These are phyloP conservation scores for Saccharum hybrid DNA, from an alignment of 202 grass and related monocot species.

Conservation along the genomic window DNA sequence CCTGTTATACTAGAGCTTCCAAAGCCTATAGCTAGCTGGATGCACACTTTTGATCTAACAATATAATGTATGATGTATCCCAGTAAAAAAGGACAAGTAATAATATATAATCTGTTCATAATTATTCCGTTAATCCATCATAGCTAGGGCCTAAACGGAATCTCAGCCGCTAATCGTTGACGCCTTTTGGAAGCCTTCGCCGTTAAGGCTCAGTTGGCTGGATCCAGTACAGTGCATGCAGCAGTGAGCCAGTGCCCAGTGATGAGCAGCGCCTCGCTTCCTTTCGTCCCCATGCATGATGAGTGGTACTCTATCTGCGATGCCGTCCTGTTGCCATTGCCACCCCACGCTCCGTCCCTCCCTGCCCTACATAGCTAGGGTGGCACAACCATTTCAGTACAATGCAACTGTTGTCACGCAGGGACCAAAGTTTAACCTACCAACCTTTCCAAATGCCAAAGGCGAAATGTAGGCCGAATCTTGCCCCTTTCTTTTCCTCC, in stretches of 20 bases:
- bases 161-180: constrained; percentile 5
- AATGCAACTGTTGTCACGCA: constrained; percentile 12
- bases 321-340: too few species aligned
- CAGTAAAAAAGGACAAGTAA: neutral
- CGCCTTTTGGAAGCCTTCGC: constrained; percentile 55
- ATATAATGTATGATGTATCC: neutral
- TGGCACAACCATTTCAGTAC: neutral
- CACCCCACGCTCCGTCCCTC: neutral
- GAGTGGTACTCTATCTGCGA: neutral
- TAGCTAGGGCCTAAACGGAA: constrained; percentile 6
- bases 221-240: neutral
- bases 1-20: neutral
- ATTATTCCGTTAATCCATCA: constrained; percentile 1
- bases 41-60: neutral
- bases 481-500: neutral
- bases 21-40: neutral
- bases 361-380: neutral
- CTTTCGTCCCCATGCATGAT: constrained; percentile 45
- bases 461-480: constrained; percentile 42
- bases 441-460: constrained; percentile 20
- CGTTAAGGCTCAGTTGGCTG: constrained; percentile 51
- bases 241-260: neutral
- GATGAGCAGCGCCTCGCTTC: constrained; percentile 18
- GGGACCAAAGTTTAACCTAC: constrained; percentile 24
- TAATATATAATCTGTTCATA: neutral